Conservation (phyloP, 805 yeast species). For the Huiozyma sinensis region DNA sequence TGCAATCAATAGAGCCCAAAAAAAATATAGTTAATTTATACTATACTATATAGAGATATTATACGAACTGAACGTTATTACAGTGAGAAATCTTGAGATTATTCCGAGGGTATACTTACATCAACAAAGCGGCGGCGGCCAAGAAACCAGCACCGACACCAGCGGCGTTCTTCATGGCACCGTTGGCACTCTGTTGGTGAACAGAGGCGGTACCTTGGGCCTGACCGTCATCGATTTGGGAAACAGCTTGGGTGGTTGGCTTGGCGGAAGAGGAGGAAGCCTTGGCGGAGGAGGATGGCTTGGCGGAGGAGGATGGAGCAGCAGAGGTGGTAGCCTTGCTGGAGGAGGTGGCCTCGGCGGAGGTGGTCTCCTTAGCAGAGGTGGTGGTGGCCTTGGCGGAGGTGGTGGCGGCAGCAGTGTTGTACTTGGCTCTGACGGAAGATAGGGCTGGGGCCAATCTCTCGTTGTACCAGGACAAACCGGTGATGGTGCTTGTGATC, state of each 20-base stretch:
- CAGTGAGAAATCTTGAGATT: neutral
- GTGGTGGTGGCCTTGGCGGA: slow-evolving; percentile 2
- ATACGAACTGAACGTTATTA: neutral
- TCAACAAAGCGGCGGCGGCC: slow-evolving; percentile 10
- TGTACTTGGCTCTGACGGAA: slow-evolving; percentile 3
- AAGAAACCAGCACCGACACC: slow-evolving; percentile 5
- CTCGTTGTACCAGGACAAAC: slow-evolving; percentile 27
- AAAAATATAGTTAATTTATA: neutral
- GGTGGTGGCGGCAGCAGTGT: slow-evolving; percentile 3
- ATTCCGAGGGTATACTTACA: slow-evolving; percentile 1
- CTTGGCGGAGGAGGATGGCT: slow-evolving; percentile 4
- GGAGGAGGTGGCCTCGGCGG: slow-evolving; percentile 3
- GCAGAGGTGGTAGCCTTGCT: slow-evolving; percentile 1
- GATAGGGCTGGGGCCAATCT: slow-evolving; percentile 15
- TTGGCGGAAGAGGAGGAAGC: slow-evolving; percentile 3
- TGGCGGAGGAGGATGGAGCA: slow-evolving; percentile 3
- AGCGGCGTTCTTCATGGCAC: slow-evolving; percentile 3
- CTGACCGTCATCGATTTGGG: slow-evolving; percentile 8
- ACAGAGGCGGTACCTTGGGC: slow-evolving; percentile 4
- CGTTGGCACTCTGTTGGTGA: slow-evolving; percentile 1
- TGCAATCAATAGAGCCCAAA: too few species aligned
- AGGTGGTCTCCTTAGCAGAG: slow-evolving; percentile 4
- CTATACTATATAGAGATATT: neutral
- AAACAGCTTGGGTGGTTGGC: slow-evolving; percentile 4
- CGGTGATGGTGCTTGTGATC: slow-evolving; percentile 22